Conservation (phyloP, 805 yeast genomes). For the Blastobotrys americana region DNA sequence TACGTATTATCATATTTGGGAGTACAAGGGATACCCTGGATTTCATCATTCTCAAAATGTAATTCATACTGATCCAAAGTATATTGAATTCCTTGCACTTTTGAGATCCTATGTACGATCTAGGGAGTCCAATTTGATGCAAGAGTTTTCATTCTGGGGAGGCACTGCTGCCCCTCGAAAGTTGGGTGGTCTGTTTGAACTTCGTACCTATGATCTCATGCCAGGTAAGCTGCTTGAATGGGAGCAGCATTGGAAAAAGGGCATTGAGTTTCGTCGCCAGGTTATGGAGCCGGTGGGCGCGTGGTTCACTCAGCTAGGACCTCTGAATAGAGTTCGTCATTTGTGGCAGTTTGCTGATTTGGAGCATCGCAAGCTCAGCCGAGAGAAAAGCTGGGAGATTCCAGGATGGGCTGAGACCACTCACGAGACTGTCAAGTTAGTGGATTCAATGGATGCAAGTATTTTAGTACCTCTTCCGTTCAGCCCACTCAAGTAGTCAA, state of each 20-base stretch:
- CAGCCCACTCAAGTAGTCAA: conserved; percentile 33
- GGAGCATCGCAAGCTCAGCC: conserved; percentile 35
- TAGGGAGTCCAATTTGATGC: conserved; percentile 32
- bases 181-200: conserved; percentile 38
- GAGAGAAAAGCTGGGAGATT: conserved; percentile 39
- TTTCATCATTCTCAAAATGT: conserved; percentile 33
- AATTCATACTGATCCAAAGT: conserved; percentile 28
- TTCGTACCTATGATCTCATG: conserved; percentile 33
- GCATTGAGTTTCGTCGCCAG: conserved; percentile 37
- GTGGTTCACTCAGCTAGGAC: conserved; percentile 37
- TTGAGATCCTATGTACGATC: conserved; percentile 31
- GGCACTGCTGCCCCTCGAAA: conserved; percentile 37
- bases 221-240: conserved; percentile 38
- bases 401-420: conserved; percentile 42
- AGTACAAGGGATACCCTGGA: conserved; percentile 37
- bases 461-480: conserved; percentile 36
- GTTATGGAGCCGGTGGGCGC: conserved; percentile 44
- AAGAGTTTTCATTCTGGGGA: conserved; percentile 40
- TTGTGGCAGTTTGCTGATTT: conserved; percentile 40
- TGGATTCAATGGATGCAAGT: conserved; percentile 33
- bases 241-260: conserved; percentile 38
- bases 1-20: conserved; percentile 37
- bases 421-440: conserved; percentile 36
- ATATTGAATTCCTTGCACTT: conserved; percentile 24
- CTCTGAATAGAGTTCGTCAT: conserved; percentile 36